Evolutionary conservation across 225 moss, liverwort and hornwort genomes (phyloP), one percentile per base, ranked within the genome.

Genomic region (Pleurozium schreberi): DNA sequence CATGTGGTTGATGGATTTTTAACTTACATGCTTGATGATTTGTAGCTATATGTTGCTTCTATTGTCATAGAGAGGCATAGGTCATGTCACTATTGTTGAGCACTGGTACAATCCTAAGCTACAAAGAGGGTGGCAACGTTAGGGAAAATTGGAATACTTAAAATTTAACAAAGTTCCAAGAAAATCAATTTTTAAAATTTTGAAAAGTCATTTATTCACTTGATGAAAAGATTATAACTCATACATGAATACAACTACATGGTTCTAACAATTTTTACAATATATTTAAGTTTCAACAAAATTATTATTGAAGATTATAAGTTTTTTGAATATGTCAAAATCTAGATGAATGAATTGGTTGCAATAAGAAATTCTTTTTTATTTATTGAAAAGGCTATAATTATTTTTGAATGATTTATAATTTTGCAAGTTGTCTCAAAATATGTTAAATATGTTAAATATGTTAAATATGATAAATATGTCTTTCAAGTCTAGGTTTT

Each of bases 291-390:
- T 26, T 42, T 1, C 26, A 70, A 70, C 2, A 8, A 70, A 42
- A 42, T 42, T 42, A 70, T 42, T 42, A 42, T 25, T 25, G 8
- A 70, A 42, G 42, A 42, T 9, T 15, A 42, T 42, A 15, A 8
- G 15, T 15, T 70, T 15, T 26, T 42, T 3, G 8, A 26, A 70
- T 42, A 70, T 8, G 5, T 38, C 4, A 70, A 42, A 42, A 42
- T 42, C 42, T 70, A 42, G 42, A 40, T 14, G 26, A 70, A 42
- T 4, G 42, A 42, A 14, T 12, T 0, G 0, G 42, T 42, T 42
- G 3, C 0, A 42, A 26, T 70, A 8, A 23, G 40, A 40, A 42
- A 0, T 14, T 11, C 8, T 0, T 8, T 70, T 1, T 4, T 25
- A 38, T 23, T 42, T 70, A n/a, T n/a, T n/a, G n/a, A 14, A 25